Evolutionary conservation across 2,329 filamentous ascomycete genomes (phyloP), one percentile per base, ranked within the genome.

Genomic region (Paraphaeosphaeria minitans): DNA sequence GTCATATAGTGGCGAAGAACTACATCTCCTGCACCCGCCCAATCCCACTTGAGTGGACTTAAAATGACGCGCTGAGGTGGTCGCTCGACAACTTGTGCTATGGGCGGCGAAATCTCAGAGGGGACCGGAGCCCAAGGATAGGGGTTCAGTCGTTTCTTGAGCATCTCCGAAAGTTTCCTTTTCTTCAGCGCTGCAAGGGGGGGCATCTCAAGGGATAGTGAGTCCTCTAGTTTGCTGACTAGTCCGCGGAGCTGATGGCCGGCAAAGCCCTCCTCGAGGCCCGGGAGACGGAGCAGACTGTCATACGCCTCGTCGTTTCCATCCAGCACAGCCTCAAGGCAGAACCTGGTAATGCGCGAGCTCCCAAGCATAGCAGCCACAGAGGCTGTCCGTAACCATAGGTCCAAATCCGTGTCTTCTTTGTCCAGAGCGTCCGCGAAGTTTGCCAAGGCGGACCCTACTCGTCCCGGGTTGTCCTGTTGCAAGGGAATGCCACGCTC

Each of bases 391-490:
- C 85, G 83, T 58, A 86, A 80, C 87, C 87, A 89, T 22, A 89
- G 75, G 66, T 89, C 86, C 41, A 87, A 74, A 66, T 89, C 87
- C 4, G 83, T 83, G 60, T 89, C 86, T 70, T 89, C 87, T 56
- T 86, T 84, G 68, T 89, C 86, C 56, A 89, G 74, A 1, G 87
- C 86, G 63, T 87, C 81, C 3, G 85, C 84, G 62, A 89, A 88
- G 59, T 83, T 82, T 41, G 76, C 69, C 19, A 89, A 70, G 1
- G 80, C 78, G 16, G 62, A 61, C 16, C 64, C 56, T 13, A 72
- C 62, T 35, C 70, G 69, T 37, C 55, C 61, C 59, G 67, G 63
- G 33, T 57, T 63, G 19, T 71, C 62, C 33, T 63, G 55, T 31
- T 78, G 79, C 12, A 80, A 75, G 48, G 78, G 66, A 1, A 59